Conservation (phyloP, 176 grass and related monocot species). For the Miscanthus lutarioriparius region DNA sequence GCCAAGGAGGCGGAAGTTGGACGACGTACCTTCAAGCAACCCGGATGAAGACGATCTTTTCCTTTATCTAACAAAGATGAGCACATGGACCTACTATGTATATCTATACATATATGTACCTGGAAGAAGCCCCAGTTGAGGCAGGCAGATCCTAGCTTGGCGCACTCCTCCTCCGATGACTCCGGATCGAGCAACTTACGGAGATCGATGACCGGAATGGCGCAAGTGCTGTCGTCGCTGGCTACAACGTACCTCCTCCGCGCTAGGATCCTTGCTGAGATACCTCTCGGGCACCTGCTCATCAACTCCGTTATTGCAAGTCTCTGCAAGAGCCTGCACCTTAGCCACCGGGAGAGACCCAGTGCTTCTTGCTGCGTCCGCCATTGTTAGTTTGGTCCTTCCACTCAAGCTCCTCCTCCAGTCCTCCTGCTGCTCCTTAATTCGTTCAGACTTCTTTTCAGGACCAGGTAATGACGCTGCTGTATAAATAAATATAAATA, state of each 20-base stretch:
- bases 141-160: constrained; percentile 18
- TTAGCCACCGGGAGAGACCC: constrained; percentile 17
- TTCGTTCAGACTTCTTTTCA: no score
- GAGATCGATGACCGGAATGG: constrained; percentile 5
- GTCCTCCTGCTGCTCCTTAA: no score
- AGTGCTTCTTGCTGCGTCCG: not conserved
- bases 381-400: not conserved
- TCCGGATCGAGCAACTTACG: not conserved
- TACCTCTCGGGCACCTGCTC: constrained; percentile 6
- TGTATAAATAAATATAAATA: no score
- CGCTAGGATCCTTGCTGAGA: not conserved
- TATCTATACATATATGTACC: no score
- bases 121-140: constrained; percentile 26
- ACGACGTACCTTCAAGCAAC: no score
- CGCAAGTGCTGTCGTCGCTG: not conserved
- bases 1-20: no score
- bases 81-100: no score
- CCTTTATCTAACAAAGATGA: no score
- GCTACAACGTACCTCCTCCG: not conserved
- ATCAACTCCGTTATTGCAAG: not conserved
- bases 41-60: no score
- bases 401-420: no score
- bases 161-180: not conserved
- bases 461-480: no score
- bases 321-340: constrained; percentile 16